Evolutionary conservation across 805 yeast species (phyloP).

Genomic region (Ogataea naganishii): DNA sequence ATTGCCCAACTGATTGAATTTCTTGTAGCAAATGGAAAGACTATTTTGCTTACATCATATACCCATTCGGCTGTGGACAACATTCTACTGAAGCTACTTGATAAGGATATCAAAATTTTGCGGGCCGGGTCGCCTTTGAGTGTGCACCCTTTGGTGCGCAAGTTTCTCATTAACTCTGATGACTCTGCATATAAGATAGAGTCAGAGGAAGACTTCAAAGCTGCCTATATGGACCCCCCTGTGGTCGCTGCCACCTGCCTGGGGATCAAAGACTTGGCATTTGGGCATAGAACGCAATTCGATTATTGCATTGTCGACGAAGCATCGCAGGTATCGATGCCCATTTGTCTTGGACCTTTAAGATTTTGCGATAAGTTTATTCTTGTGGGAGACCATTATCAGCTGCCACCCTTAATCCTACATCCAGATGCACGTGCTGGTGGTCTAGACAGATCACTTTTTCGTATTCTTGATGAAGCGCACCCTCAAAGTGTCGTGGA

Average conservation of each 20-base stretch:
- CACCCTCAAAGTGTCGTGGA: constrained; percentile 74
- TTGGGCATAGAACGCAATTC: constrained; percentile 46
- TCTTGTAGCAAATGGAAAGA: constrained; percentile 50
- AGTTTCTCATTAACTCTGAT: constrained; percentile 39
- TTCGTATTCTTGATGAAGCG: constrained; percentile 60
- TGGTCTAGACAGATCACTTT: constrained; percentile 70
- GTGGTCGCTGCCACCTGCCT: constrained; percentile 88
- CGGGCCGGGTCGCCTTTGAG: constrained; percentile 56
- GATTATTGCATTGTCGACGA: constrained; percentile 95
- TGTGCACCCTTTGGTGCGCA: constrained; percentile 54
- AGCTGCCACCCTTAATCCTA: constrained; percentile 81
- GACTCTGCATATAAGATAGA: constrained; percentile 16
- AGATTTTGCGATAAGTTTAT: constrained; percentile 70
- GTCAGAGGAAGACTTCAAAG: constrained; percentile 36
- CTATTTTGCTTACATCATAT: constrained; percentile 73
- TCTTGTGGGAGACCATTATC: constrained; percentile 94
- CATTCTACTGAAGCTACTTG: constrained; percentile 63
- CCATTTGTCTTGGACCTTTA: constrained; percentile 84
- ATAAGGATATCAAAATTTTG: constrained; percentile 39
- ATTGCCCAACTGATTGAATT: constrained; percentile 66
- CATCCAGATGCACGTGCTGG: constrained; percentile 54
- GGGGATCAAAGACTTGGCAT: constrained; percentile 58
- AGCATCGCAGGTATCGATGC: constrained; percentile 92
- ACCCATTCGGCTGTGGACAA: constrained; percentile 97
- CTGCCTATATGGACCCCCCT: constrained; percentile 43